Percentiles rank a stretch among this genome's conserved stretches.
Evolutionary conservation across 345 rosid genomes (phyloP).

Genomic region (Gossypium herbaceum): DNA sequence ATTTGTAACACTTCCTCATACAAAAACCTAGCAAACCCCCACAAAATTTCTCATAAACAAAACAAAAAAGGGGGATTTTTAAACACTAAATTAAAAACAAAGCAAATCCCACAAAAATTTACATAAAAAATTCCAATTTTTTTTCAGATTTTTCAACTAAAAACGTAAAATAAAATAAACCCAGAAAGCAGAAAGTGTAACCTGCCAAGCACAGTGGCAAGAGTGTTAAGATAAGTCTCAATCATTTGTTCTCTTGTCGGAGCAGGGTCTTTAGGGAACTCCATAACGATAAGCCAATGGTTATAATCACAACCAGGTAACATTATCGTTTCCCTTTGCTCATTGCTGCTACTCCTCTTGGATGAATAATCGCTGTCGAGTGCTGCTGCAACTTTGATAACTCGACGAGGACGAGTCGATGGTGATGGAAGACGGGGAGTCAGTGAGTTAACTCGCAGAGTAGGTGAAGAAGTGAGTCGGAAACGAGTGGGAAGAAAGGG

Average conservation of each 20-base stretch:
- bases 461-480: slow-evolving; percentile 8
- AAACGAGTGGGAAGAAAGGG: slow-evolving; percentile 16
- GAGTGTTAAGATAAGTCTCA: slow-evolving; percentile 84
- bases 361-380: slow-evolving; percentile 60
- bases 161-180: not conserved
- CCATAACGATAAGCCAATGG: slow-evolving; percentile 97
- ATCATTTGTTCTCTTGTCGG: slow-evolving; percentile 93
- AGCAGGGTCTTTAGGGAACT: slow-evolving; percentile 92
- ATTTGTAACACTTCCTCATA: not conserved
- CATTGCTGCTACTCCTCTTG: slow-evolving; percentile 59
- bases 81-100: not conserved
- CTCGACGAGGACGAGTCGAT: slow-evolving; percentile 22
- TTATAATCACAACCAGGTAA: slow-evolving; percentile 93
- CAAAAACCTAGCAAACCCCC: not conserved
- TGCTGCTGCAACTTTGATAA: slow-evolving; percentile 45
- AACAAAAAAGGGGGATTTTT: not conserved
- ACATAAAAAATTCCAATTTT: not conserved
- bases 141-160: not conserved
- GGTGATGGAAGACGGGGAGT: slow-evolving; percentile 15
- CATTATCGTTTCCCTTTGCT: slow-evolving; percentile 88
- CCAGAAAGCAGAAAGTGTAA: slow-evolving; percentile 10
- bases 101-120: not conserved
- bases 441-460: slow-evolving; percentile 21
- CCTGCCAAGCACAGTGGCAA: slow-evolving; percentile 91
- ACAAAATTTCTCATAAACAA: not conserved